These are phyloP conservation scores for Neurospora sp. DNA, from an alignment of 495 filamentous ascomycete genomes.

Conservation along the genomic window DNA sequence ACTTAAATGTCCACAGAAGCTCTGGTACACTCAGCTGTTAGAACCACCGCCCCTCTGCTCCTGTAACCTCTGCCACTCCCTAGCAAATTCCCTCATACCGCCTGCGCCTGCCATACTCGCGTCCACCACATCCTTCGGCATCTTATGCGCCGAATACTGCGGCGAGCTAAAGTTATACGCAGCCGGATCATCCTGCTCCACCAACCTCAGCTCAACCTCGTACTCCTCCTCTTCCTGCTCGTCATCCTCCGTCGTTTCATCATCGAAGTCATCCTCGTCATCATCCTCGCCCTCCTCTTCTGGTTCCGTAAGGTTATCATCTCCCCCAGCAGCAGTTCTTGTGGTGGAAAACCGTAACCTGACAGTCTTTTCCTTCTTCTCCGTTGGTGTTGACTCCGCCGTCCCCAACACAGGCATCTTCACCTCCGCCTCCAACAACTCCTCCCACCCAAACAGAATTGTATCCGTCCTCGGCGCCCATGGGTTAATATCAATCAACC, in stretches of 20 bases:
- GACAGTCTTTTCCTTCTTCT: constrained; percentile 8
- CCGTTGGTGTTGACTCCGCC: constrained; percentile 18
- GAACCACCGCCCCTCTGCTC: constrained; percentile 5
- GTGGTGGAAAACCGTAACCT: neutral
- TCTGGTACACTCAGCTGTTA: neutral
- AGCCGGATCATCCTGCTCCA: constrained; percentile 74
- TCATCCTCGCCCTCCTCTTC: constrained; percentile 10
- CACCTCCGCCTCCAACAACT: constrained; percentile 64
- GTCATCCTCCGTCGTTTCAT: constrained; percentile 29
- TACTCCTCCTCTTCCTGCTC: constrained; percentile 50
- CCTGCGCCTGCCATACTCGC: constrained; percentile 66
- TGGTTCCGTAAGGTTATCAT: neutral
- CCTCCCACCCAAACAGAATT: constrained; percentile 81
- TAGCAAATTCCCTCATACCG: constrained; percentile 75
- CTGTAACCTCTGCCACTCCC: constrained; percentile 69
- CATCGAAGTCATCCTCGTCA: constrained; percentile 19
- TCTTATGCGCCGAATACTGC: constrained; percentile 90
- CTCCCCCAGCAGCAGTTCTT: constrained; percentile 1
- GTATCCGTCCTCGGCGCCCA: constrained; percentile 89
- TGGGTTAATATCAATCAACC: constrained; percentile 89
- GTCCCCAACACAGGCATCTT: constrained; percentile 36
- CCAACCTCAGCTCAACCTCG: constrained; percentile 68
- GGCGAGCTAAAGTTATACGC: constrained; percentile 75
- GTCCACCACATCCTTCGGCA: constrained; percentile 91
- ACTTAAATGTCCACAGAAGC: neutral